phyloP scores from a whole-genome alignment of 2,329 filamentous ascomycete species.

The Pseudopyrenochaeta lycopersici region DNA sequence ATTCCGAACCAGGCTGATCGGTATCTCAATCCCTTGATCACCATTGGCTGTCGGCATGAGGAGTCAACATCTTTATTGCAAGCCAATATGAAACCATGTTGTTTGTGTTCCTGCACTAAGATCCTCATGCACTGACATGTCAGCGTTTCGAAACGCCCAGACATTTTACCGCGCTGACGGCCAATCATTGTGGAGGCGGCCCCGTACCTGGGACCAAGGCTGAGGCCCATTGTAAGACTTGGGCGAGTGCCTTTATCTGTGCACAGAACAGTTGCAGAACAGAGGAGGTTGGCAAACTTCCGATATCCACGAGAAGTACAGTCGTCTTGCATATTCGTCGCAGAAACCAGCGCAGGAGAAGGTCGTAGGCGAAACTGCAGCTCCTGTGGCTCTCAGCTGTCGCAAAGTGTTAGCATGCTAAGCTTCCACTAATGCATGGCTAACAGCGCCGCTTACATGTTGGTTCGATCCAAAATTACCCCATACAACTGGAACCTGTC shows the following conservation, averaged over 20 bases:
- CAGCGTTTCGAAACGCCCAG: conserved; percentile 34
- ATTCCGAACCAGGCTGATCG: conserved; percentile 4
- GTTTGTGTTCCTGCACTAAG: conserved; percentile 16
- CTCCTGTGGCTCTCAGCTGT: background rate
- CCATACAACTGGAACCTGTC: conserved; percentile 15
- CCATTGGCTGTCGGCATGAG: conserved; percentile 9
- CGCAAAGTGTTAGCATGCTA: conserved; percentile 11
- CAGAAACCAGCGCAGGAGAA: background rate
- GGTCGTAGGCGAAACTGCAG: background rate
- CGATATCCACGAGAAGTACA: background rate
- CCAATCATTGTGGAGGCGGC: conserved; percentile 24
- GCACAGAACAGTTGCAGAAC: conserved; percentile 2
- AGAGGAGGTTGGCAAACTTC: background rate
- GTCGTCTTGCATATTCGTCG: background rate
- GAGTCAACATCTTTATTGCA: conserved; percentile 6
- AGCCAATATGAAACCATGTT: conserved; percentile 14
- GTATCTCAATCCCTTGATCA: background rate
- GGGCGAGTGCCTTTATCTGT: conserved; percentile 8
- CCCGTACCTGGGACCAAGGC: conserved; percentile 13
- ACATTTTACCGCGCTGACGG: conserved; percentile 15
- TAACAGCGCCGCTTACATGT: conserved; percentile 10
- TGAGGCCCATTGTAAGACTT: conserved; percentile 14
- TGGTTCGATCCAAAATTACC: conserved; percentile 30
- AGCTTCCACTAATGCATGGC: conserved; percentile 24
- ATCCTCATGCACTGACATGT: background rate